Evolutionary conservation across 148 eudicot genomes (phyloP).

Genomic region (Amaranthus cruentus): DNA sequence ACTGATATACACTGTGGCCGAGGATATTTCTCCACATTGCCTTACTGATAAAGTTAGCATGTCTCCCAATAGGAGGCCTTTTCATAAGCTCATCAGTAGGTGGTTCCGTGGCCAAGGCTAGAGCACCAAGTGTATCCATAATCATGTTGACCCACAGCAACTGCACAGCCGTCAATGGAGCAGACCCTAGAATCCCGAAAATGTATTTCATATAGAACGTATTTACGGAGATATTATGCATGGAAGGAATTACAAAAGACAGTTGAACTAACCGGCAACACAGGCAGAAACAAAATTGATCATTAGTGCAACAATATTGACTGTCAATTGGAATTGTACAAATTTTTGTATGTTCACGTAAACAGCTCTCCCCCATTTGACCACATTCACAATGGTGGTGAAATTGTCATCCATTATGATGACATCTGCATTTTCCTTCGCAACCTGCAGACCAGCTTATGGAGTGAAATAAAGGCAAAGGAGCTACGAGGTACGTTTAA

Average conservation of each 20-base stretch:
- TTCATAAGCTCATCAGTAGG: constrained; percentile 77
- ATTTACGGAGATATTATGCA: not conserved
- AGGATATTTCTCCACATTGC: constrained; percentile 92
- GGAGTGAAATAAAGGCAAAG: not conserved
- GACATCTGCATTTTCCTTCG: constrained; percentile 84
- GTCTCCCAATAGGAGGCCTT: constrained; percentile 64
- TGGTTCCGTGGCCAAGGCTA: constrained; percentile 91
- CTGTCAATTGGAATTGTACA: constrained; percentile 94
- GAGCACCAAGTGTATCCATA: constrained; percentile 92
- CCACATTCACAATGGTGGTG: constrained; percentile 75
- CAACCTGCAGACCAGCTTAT: constrained; percentile 50
- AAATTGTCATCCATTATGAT: constrained; percentile 91
- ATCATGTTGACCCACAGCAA: constrained; percentile 95
- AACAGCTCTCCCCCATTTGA: constrained; percentile 92
- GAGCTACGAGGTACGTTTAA: too few species aligned
- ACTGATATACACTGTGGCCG: constrained; percentile 81
- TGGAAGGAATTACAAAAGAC: not conserved
- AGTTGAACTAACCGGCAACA: constrained; percentile 42
- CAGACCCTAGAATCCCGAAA: constrained; percentile 54
- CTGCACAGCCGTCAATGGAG: constrained; percentile 96
- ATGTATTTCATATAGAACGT: not conserved
- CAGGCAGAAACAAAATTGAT: constrained; percentile 88
- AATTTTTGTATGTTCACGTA: constrained; percentile 92
- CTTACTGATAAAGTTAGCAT: constrained; percentile 56
- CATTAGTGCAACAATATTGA: constrained; percentile 80